Conservation (phyloP, 2,329 filamentous ascomycete species). For the Xylariales sp. region DNA sequence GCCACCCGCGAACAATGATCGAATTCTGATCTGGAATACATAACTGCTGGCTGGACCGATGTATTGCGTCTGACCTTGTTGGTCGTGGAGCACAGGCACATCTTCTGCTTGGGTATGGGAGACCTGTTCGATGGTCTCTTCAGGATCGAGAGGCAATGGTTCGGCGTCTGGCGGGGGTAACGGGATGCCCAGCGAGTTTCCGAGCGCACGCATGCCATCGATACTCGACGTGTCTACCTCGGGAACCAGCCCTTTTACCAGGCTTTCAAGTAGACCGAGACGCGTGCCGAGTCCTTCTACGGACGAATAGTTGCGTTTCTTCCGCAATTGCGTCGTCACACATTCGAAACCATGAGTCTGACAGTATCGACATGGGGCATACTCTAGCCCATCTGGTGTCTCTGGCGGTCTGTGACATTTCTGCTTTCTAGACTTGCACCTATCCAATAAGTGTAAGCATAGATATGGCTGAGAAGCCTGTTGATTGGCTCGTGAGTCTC, state of each 20-base stretch:
- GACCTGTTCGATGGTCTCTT: slow-evolving; percentile 13
- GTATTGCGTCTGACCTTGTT: slow-evolving; percentile 39
- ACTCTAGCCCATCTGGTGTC: slow-evolving; percentile 16
- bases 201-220: slow-evolving; percentile 35
- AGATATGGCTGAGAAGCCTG: too few relatives aligned
- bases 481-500: too few relatives aligned
- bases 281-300: slow-evolving; percentile 35
- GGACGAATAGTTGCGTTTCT: slow-evolving; percentile 38
- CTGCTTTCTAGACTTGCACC: slow-evolving; percentile 41
- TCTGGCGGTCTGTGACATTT: slow-evolving; percentile 34
- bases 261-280: slow-evolving; percentile 35
- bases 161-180: slow-evolving; percentile 24
- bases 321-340: slow-evolving; percentile 37
- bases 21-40: slow-evolving; percentile 35
- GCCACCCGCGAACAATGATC: slow-evolving; percentile 28
- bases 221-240: slow-evolving; percentile 36
- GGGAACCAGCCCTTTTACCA: slow-evolving; percentile 38
- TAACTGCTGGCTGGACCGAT: slow-evolving; percentile 38
- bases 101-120: slow-evolving; percentile 21
- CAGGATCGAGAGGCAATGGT: slow-evolving; percentile 10
- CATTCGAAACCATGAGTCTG: slow-evolving; percentile 34
- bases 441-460: slow-evolving; percentile 4
- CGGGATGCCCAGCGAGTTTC: slow-evolving; percentile 32
- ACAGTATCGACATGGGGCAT: slow-evolving; percentile 37
- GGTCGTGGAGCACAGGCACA: slow-evolving; percentile 33